Conservation (phyloP, 148 eudicot species). For the Rhododendron griersonianum region DNA sequence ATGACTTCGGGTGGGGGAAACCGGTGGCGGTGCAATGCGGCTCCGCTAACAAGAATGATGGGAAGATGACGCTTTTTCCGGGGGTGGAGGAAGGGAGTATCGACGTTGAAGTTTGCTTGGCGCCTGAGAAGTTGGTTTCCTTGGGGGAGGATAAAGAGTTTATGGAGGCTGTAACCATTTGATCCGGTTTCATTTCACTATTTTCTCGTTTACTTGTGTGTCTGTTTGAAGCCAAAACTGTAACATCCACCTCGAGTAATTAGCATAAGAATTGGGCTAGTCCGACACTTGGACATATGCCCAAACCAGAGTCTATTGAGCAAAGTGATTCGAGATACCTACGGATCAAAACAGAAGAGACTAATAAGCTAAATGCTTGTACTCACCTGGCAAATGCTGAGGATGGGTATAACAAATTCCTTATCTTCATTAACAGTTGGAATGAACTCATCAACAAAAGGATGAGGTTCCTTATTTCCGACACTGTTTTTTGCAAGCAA, state of each 20-base stretch:
- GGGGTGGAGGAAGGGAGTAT: slow-evolving; percentile 30
- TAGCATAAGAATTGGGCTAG: too few species aligned
- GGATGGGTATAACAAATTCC: slow-evolving; percentile 97
- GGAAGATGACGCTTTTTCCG: slow-evolving; percentile 28
- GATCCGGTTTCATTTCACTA: not conserved
- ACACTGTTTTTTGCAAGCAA: slow-evolving; percentile 63
- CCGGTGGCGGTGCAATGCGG: slow-evolving; percentile 38
- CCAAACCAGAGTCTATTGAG: too few species aligned
- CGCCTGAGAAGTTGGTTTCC: slow-evolving; percentile 15
- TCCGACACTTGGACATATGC: too few species aligned
- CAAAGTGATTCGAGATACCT: not conserved
- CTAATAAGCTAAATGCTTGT: not conserved
- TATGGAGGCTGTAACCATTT: slow-evolving; percentile 22
- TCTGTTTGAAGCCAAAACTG: too few species aligned
- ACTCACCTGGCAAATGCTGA: slow-evolving; percentile 72
- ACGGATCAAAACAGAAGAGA: not conserved
- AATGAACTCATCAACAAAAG: slow-evolving; percentile 80
- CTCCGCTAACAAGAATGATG: slow-evolving; percentile 18
- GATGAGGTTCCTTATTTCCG: slow-evolving; percentile 53
- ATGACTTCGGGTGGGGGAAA: slow-evolving; percentile 45
- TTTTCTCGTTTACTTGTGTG: too few species aligned
- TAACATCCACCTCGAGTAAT: too few species aligned
- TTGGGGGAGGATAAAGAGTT: slow-evolving; percentile 23
- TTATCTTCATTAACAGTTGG: slow-evolving; percentile 78
- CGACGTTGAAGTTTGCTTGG: slow-evolving; percentile 26